Percentiles rank a stretch among this genome's conserved stretches.
Evolutionary conservation across 1,284 basidiomycete genomes (phyloP).

Genomic region (Naganishia sp.): DNA sequence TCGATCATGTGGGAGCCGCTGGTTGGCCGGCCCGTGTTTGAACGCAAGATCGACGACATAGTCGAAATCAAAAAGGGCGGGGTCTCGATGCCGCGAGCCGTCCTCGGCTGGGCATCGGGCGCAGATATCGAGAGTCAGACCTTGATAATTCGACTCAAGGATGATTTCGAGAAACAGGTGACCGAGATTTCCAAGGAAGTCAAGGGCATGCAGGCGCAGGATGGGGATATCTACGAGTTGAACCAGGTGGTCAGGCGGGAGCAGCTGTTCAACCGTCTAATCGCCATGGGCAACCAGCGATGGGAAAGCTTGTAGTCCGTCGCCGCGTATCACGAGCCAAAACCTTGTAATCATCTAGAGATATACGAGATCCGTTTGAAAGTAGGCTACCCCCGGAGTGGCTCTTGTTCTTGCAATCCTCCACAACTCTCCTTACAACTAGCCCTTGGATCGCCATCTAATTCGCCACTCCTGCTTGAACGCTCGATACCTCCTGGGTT

Average conservation of each 20-base stretch:
- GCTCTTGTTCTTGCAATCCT: too few species aligned
- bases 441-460: too few species aligned
- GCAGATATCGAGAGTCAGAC: constrained; percentile 53
- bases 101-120: constrained; percentile 54
- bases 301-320: constrained; percentile 52
- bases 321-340: neutral
- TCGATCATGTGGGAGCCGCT: constrained; percentile 43
- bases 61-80: constrained; percentile 55
- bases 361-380: neutral
- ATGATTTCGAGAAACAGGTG: constrained; percentile 36
- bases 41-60: constrained; percentile 50
- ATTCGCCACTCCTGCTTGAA: too few species aligned
- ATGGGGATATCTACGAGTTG: constrained; percentile 49
- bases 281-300: constrained; percentile 53
- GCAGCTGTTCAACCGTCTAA: constrained; percentile 53
- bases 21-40: constrained; percentile 39
- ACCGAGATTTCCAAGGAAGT: constrained; percentile 36
- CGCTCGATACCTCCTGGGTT: too few species aligned
- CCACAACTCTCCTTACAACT: too few species aligned
- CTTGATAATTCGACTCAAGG: constrained; percentile 47
- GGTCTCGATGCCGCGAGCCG: constrained; percentile 52
- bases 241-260: constrained; percentile 53
- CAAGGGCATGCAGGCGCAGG: constrained; percentile 35
- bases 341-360: neutral
- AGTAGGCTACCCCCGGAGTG: neutral